A percentile compares a stretch with the other conserved stretches of the same genome.
Evolutionary conservation across 2,329 filamentous ascomycete genomes (phyloP).

Genomic region (Hymenoscyphus salicellus): DNA sequence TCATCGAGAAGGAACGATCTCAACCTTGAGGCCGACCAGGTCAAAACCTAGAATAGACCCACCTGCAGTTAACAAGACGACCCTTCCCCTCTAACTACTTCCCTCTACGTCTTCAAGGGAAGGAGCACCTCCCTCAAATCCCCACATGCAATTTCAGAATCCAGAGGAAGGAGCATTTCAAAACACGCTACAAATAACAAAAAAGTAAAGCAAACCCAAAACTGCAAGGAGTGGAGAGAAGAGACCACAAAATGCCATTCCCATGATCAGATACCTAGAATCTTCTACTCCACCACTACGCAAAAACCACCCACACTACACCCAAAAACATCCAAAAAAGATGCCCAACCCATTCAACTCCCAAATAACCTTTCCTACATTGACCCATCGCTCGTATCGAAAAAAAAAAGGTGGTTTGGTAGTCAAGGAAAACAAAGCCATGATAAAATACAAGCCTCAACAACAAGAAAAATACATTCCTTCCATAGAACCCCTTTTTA

Average conservation of each 20-base stretch:
- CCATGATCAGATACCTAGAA: neutral
- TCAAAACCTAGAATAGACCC: too few relatives aligned
- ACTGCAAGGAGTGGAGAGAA: too few relatives aligned
- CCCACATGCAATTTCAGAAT: too few relatives aligned
- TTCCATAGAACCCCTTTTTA: neutral
- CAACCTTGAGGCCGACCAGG: too few relatives aligned
- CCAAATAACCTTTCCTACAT: neutral
- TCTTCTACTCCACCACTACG: neutral
- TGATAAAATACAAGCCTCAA: neutral
- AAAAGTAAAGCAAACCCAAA: neutral
- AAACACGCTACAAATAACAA: neutral
- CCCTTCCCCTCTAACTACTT: too few relatives aligned
- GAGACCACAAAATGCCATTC: neutral
- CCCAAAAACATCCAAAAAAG: neutral
- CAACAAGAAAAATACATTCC: neutral
- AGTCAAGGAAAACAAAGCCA: neutral
- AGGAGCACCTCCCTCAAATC: too few relatives aligned
- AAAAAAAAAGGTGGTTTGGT: neutral
- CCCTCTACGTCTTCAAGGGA: too few relatives aligned
- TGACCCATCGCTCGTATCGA: neutral
- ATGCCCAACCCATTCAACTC: neutral
- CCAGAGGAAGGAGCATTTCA: too few relatives aligned
- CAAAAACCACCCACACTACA: neutral
- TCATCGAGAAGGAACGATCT: too few relatives aligned
- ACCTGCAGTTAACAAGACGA: too few relatives aligned